Conservation (phyloP, 768 basidiomycete species). For the Rhodotorula babjevae region DNA sequence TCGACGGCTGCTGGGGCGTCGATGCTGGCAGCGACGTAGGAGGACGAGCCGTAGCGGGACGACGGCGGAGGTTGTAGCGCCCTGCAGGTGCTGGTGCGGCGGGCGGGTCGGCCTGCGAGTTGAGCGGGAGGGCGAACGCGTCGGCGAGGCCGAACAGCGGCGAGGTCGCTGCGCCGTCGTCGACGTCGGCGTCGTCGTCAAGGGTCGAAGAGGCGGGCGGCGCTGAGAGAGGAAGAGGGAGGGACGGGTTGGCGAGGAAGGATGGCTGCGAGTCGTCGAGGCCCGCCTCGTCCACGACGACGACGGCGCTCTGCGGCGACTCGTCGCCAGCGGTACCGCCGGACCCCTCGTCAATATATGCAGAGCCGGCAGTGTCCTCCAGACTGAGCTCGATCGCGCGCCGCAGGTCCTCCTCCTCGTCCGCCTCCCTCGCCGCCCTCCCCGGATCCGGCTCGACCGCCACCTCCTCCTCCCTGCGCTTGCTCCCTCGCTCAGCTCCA, state of each 20-base stretch:
- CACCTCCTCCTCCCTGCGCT: not conserved
- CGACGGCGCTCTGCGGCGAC: accelerated
- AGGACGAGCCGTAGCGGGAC: slow-evolving; percentile 17
- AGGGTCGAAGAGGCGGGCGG: not conserved
- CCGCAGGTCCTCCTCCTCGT: slow-evolving; percentile 16
- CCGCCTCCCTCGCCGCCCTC: not conserved
- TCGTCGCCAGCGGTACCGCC: too few species aligned
- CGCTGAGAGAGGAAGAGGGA: not conserved
- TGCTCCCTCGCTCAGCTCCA: not conserved
- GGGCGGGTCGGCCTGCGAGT: not conserved
- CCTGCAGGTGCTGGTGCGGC: not conserved
- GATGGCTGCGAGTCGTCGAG: slow-evolving; percentile 15
- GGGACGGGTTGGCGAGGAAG: slow-evolving; percentile 20
- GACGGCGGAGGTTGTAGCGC: slow-evolving; percentile 6
- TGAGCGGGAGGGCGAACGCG: slow-evolving; percentile 5
- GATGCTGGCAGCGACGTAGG: not conserved
- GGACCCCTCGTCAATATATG: not conserved
- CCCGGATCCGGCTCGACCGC: not conserved
- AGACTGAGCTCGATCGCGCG: slow-evolving; percentile 21
- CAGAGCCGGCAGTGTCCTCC: not conserved
- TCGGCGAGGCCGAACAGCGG: not conserved
- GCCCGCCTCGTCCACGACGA: not conserved
- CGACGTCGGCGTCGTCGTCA: not conserved
- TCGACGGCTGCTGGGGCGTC: too few species aligned
- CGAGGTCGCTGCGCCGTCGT: not conserved